Percentiles rank a stretch among this genome's conserved stretches.
Conservation (phyloP, 1,284 basidiomycete genomes). For the Rugosomyces carneus region DNA sequence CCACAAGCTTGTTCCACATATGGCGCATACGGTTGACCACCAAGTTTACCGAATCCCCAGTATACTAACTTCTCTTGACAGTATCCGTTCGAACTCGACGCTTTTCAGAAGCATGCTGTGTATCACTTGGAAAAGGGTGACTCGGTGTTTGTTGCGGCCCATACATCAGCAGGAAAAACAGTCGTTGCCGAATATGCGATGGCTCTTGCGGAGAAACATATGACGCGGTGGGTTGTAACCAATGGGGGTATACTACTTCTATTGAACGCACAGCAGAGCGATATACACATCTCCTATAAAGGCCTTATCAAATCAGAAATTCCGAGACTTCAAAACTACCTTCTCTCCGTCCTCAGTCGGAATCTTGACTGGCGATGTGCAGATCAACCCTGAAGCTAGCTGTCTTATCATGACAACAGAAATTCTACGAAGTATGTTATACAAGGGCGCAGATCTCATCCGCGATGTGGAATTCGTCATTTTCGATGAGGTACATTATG, state of each 20-base stretch:
- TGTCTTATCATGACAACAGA: slow-evolving; percentile 99
- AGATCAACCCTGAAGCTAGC: slow-evolving; percentile 97
- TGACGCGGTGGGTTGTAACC: slow-evolving; percentile 73
- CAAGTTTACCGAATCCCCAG: slow-evolving; percentile 1
- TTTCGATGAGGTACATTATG: slow-evolving; percentile 99
- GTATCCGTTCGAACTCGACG: slow-evolving; percentile 44
- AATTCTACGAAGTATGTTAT: slow-evolving; percentile 96
- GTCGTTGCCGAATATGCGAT: slow-evolving; percentile 99
- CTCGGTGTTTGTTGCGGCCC: slow-evolving; percentile 97
- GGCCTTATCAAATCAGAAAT: slow-evolving; percentile 98
- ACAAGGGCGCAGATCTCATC: slow-evolving; percentile 97
- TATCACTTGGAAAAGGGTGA: slow-evolving; percentile 98
- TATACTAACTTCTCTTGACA: slow-evolving; percentile 11
- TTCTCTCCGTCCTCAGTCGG: slow-evolving; percentile 92
- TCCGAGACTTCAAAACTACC: slow-evolving; percentile 96
- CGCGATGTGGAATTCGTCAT: slow-evolving; percentile 99
- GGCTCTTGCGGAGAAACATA: slow-evolving; percentile 92
- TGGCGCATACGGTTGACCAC: slow-evolving; percentile 72
- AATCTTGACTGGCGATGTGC: slow-evolving; percentile 97
- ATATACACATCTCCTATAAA: slow-evolving; percentile 99
- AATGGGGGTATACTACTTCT: slow-evolving; percentile 1
- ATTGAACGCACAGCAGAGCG: slow-evolving; percentile 48
- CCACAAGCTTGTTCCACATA: slow-evolving; percentile 80
- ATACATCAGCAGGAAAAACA: slow-evolving; percentile 99
- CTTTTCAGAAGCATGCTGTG: slow-evolving; percentile 92